These are phyloP conservation scores for Rutidosis leptorrhynchoides DNA, from an alignment of 129 eudicot species.

Conservation along the genomic window DNA sequence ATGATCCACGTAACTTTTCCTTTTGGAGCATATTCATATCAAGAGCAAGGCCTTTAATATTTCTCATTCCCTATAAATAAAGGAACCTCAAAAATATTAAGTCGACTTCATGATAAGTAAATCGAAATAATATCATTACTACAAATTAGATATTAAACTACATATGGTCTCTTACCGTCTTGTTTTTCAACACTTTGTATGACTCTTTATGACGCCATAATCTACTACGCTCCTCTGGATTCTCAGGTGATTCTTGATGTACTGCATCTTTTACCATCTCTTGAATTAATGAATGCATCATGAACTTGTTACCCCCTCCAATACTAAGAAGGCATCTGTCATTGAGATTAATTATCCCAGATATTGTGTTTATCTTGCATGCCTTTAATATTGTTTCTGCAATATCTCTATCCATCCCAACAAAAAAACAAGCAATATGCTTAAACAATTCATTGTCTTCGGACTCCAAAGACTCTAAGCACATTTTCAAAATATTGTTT, in stretches of 20 bases:
- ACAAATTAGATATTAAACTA: too few species aligned
- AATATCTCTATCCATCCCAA: background rate
- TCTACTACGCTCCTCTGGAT: background rate
- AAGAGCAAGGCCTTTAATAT: background rate
- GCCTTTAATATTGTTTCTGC: background rate
- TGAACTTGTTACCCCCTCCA: background rate
- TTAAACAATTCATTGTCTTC: background rate
- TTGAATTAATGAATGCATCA: background rate
- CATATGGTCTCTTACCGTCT: background rate
- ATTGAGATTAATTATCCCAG: background rate
- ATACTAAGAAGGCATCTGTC: conserved; percentile 3
- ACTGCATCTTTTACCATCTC: background rate
- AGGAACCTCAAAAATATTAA: background rate
- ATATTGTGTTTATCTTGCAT: background rate
- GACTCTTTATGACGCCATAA: background rate
- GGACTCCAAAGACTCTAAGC: background rate
- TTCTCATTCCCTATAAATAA: background rate
- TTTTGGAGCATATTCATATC: background rate
- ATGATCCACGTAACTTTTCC: background rate
- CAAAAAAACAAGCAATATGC: conserved; percentile 4
- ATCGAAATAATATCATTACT: too few species aligned
- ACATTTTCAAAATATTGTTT: background rate
- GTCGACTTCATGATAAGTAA: background rate
- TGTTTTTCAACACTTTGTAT: background rate
- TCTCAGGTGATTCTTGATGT: background rate